Evolutionary conservation across 768 basidiomycete genomes (phyloP).

Genomic region (Pisolithus sp.): DNA sequence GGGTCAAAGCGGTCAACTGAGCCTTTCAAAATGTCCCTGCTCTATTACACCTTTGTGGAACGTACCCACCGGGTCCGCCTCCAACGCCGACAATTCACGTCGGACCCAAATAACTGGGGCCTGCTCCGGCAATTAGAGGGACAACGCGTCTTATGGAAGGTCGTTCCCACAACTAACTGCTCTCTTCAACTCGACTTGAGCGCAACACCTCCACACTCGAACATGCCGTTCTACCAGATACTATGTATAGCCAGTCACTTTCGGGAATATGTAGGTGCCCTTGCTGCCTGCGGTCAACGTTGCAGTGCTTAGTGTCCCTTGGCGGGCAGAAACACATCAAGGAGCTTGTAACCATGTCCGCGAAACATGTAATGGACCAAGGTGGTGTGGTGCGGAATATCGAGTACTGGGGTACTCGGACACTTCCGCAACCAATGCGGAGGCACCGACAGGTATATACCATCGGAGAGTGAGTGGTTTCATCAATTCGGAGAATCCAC

Average conservation of each 20-base stretch:
- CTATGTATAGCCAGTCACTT: slow-evolving; percentile 77
- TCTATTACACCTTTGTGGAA: too few relatives aligned
- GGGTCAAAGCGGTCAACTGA: too few relatives aligned
- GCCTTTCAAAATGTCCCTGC: too few relatives aligned
- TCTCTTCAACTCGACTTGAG: slow-evolving; percentile 5
- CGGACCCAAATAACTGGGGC: too few relatives aligned
- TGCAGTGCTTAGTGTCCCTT: neutral
- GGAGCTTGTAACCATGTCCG: slow-evolving; percentile 64
- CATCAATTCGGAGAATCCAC: neutral
- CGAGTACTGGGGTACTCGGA: slow-evolving; percentile 65
- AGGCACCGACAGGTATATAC: slow-evolving; percentile 49
- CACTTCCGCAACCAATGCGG: slow-evolving; percentile 71
- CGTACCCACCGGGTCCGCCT: too few relatives aligned
- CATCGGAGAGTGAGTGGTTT: slow-evolving; percentile 66
- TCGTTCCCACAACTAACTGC: neutral
- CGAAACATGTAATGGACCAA: slow-evolving; percentile 61
- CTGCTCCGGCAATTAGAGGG: too few relatives aligned
- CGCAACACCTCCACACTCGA: neutral
- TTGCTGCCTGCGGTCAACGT: neutral
- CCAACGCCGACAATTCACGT: too few relatives aligned
- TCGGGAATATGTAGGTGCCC: slow-evolving; percentile 55
- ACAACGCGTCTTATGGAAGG: too few relatives aligned
- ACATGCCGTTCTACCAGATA: slow-evolving; percentile 87
- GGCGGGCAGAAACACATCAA: slow-evolving; percentile 62
- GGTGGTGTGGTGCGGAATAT: slow-evolving; percentile 82